A percentile compares a stretch with the other conserved stretches of the same genome.
Conservation (phyloP, 345 rosid genomes). For the rapeseed (Brassica napus) region Da-Ae NC_063450.1:53100001-53100500, state of each 20-base stretch:
- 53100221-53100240: background rate
- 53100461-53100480: background rate
- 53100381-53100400: background rate
- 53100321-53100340: background rate
- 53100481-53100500: background rate
- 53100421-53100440: background rate
- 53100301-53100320: background rate
- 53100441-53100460: background rate
- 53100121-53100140: slow-evolving; percentile 8
- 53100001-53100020: background rate
- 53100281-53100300: background rate
- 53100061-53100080: slow-evolving; percentile 15
- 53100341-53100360: background rate
- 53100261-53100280: background rate
- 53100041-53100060: slow-evolving; percentile 3
- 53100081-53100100: slow-evolving; percentile 1
- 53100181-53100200: background rate
- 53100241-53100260: background rate
- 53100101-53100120: slow-evolving; percentile 12
- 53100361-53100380: background rate
- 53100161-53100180: background rate
- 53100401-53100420: background rate
- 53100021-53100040: background rate
- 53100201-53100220: background rate
- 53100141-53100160: background rate